These are phyloP conservation scores for Blastocystis sp. DNA, from an alignment of 352 stramenopile species.

Conservation along the genomic window DNA sequence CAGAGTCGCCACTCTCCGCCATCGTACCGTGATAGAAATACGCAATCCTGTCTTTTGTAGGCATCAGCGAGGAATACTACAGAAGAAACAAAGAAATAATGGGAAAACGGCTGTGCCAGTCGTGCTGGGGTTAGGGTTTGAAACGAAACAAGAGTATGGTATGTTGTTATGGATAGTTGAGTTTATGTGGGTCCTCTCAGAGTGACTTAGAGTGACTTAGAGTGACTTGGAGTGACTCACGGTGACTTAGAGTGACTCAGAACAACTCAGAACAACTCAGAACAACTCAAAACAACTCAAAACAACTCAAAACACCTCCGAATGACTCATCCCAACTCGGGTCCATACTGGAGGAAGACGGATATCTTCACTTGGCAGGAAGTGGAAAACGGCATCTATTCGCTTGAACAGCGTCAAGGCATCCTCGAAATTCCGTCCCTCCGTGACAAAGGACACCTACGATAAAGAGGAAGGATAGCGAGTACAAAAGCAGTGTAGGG, in stretches of 20 bases:
- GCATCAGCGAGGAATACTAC: not conserved
- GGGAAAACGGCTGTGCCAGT: not conserved
- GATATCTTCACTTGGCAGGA: not conserved
- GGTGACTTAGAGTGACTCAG: too few relatives aligned
- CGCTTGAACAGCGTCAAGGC: not conserved
- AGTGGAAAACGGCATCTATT: slow-evolving; percentile 12
- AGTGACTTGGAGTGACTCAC: too few relatives aligned
- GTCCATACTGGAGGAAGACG: slow-evolving; percentile 14
- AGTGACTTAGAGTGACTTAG: too few relatives aligned
- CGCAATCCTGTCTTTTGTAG: not conserved
- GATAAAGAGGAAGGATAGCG: too few relatives aligned
- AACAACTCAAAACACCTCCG: slow-evolving; percentile 27
- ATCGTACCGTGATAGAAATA: slow-evolving; percentile 20
- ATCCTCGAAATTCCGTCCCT: slow-evolving; percentile 52
- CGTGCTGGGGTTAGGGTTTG: too few relatives aligned
- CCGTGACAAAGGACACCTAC: slow-evolving; percentile 39
- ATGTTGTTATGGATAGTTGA: too few relatives aligned
- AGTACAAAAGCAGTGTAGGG: slow-evolving; percentile 37
- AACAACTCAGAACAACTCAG: slow-evolving; percentile 45
- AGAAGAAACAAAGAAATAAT: not conserved
- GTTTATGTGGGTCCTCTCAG: too few relatives aligned
- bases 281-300: slow-evolving; percentile 57
- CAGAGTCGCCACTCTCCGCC: not conserved
- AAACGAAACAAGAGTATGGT: too few relatives aligned
- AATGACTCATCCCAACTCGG: slow-evolving; percentile 25